Evolutionary conservation across 1,139 yeast genomes (phyloP).

Genomic region (Kluyveromyces sp.): DNA sequence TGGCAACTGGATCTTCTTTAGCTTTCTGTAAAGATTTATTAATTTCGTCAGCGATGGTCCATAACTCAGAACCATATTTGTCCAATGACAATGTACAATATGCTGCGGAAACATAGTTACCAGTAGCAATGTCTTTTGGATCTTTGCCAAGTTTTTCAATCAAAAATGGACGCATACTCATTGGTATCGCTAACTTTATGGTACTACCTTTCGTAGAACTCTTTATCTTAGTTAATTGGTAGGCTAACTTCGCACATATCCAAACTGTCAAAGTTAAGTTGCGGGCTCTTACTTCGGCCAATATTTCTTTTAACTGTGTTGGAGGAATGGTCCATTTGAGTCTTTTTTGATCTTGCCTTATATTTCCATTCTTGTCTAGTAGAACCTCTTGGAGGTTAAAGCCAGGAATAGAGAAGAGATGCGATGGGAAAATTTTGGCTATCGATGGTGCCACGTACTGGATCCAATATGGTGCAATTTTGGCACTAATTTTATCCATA

Average conservation of each 20-base stretch:
- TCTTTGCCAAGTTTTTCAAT: slow-evolving; percentile 7
- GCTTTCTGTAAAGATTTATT: slow-evolving; percentile 8
- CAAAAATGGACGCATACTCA: slow-evolving; percentile 21
- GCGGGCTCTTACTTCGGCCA: slow-evolving; percentile 16
- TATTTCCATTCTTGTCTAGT: neutral
- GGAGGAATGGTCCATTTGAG: slow-evolving; percentile 12
- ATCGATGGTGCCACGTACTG: neutral
- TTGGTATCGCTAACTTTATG: slow-evolving; percentile 20
- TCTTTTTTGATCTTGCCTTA: slow-evolving; percentile 19
- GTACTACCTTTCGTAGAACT: slow-evolving; percentile 11
- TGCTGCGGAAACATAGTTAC: slow-evolving; percentile 20
- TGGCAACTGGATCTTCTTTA: slow-evolving; percentile 10
- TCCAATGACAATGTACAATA: slow-evolving; percentile 10
- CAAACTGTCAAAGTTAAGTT: slow-evolving; percentile 21
- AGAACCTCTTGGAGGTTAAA: slow-evolving; percentile 6
- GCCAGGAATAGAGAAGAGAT: neutral
- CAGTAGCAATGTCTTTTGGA: slow-evolving; percentile 12
- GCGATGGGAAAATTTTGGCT: neutral
- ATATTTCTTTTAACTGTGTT: slow-evolving; percentile 9
- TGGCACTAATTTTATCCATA: neutral
- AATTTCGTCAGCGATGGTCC: slow-evolving; percentile 16
- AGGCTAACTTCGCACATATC: slow-evolving; percentile 14
- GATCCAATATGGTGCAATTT: slow-evolving; percentile 2
- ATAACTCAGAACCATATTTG: slow-evolving; percentile 7
- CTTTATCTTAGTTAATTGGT: slow-evolving; percentile 9